Percentiles rank a stretch among this genome's conserved stretches.
These are phyloP conservation scores for Halophytophthora polymorphica DNA, from an alignment of 352 stramenopile genomes.

Conservation along the genomic window DNA sequence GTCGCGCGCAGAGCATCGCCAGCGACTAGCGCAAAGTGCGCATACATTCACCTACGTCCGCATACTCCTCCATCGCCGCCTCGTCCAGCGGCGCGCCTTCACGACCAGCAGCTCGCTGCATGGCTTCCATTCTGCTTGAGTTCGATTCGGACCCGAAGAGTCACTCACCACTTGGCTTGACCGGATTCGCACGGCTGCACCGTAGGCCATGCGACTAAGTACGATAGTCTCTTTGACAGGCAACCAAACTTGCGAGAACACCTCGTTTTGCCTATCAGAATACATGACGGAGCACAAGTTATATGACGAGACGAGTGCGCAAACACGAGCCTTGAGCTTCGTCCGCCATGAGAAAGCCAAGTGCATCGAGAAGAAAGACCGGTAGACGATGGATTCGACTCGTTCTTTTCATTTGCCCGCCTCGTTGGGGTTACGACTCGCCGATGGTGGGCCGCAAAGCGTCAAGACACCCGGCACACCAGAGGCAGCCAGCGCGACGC, in stretches of 20 bases:
- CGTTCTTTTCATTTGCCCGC: conserved; percentile 40
- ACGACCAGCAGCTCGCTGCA: not conserved
- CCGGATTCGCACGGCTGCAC: too few relatives aligned
- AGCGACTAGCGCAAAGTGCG: not conserved
- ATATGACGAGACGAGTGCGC: too few relatives aligned
- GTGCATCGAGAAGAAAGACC: conserved; percentile 9
- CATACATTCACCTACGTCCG: conserved; percentile 35
- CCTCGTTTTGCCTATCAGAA: too few relatives aligned
- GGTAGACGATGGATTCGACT: conserved; percentile 29
- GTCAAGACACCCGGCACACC: not conserved
- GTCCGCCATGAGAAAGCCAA: not conserved
- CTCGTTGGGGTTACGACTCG: conserved; percentile 25
- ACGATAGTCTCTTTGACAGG: too few relatives aligned
- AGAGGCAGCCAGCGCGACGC: not conserved
- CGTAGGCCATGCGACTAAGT: too few relatives aligned
- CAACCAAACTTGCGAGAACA: too few relatives aligned
- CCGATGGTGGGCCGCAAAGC: not conserved
- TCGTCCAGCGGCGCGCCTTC: conserved; percentile 41
- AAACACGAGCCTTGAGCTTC: not conserved
- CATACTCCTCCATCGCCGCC: conserved; percentile 68
- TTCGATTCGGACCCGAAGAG: too few relatives aligned
- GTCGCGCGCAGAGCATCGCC: not conserved
- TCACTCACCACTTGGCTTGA: too few relatives aligned
- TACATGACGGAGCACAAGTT: too few relatives aligned
- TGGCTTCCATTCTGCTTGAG: too few relatives aligned